Base-by-base conservation (phyloP, 495 filamentous ascomycete species). In the Apodospora peruviana region DNA sequence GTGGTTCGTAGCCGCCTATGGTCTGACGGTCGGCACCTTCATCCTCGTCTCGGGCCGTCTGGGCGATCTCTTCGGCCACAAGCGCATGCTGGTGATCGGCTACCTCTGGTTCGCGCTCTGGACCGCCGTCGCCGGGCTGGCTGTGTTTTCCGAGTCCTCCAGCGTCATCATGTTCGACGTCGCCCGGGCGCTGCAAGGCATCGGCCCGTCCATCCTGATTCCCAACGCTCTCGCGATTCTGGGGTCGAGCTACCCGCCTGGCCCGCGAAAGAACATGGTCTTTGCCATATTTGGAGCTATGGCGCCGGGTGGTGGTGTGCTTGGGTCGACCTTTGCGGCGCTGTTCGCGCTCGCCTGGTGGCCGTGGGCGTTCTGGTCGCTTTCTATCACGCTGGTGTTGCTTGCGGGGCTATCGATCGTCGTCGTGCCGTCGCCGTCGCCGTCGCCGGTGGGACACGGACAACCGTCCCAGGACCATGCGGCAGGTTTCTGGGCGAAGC, bases 361-460 rank as follows among this genome's bases (percentile, higher is more conserved):
- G 85, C 79, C 77, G 1, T 88, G 85, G 85, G 67, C 76, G 0
- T 86, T 77, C 55, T 87, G 76, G 77, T 62, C 66, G 3, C 69
- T 79, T 45, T 71, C 69, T 3, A 73, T 85, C 39, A 65, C 70
- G 17, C 71, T 71, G 4, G 58, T 71, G 23, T 63, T 74, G 3
- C 47, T 72, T 16, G 41, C 74, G 2, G 74, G 67, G 2, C 62
- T 66, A 25, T 54, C 71, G 5, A 60, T 71, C 10, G 69, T 49
- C 4, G 40, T 34, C 5, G 41, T 84, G 32, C 82, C 81, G 5
- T 58, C 70, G 3, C 68, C 66, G 37, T 46, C 66, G 25, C 48
- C n/a, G n/a, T n/a, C n/a, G n/a, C n/a, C n/a, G n/a, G n/a, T n/a
- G n/a, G n/a, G n/a, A n/a, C n/a, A n/a, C n/a, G n/a, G n/a, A n/a